A percentile compares a stretch with the other conserved stretches of the same genome.
These are phyloP conservation scores for Vitis amurensis DNA, from an alignment of 164 flowering plant genomes.

Conservation along the genomic window DNA sequence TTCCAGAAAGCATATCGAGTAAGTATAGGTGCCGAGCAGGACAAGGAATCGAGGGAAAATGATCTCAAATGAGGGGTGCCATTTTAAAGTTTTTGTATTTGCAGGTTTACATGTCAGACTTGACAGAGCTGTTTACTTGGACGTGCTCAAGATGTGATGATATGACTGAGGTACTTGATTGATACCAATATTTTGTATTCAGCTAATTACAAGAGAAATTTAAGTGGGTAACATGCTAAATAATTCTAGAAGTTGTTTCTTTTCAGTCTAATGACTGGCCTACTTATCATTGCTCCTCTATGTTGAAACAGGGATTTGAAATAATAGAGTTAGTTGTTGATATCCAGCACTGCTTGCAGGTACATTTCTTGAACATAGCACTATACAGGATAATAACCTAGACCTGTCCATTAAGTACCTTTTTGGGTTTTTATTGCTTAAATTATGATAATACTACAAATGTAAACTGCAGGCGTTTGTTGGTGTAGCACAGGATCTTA, in stretches of 20 bases:
- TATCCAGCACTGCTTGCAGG: conserved; percentile 95
- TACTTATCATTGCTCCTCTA: not conserved
- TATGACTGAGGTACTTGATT: conserved; percentile 58
- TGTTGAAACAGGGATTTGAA: conserved; percentile 76
- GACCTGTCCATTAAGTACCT: not conserved
- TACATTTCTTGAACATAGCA: conserved; percentile 18
- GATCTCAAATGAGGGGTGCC: no score
- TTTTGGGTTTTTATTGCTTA: not conserved
- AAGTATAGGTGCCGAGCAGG: no score
- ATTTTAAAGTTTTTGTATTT: conserved; percentile 13
- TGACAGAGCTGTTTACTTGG: conserved; percentile 87
- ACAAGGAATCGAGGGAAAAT: no score
- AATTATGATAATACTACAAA: not conserved
- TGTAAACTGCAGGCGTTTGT: conserved; percentile 70
- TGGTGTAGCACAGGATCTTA: conserved; percentile 80
- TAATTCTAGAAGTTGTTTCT: not conserved
- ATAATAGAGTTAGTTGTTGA: conserved; percentile 87
- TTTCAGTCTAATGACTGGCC: not conserved
- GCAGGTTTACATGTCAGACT: conserved; percentile 93
- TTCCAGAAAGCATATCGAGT: no score
- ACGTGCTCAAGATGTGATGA: conserved; percentile 90
- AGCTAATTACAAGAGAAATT: no score
- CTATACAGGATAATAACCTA: not conserved
- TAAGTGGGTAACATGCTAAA: not conserved
- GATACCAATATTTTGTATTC: no score